Evolutionary conservation across 2,329 filamentous ascomycete species (phyloP), one percentile per base, ranked within the genome.

Genomic region (Aspergillus novoparasiticus): DNA sequence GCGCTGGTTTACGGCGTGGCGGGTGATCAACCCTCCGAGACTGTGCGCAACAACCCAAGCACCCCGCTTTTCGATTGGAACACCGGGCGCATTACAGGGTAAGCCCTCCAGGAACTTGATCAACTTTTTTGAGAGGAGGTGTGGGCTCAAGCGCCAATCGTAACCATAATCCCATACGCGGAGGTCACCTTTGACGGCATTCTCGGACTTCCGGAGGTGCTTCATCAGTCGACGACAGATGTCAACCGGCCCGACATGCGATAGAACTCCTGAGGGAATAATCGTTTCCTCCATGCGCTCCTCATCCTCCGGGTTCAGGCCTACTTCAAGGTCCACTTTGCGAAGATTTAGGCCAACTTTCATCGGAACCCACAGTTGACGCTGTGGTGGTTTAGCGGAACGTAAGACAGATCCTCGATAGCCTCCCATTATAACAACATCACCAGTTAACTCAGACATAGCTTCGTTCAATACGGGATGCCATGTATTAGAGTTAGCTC

Each of bases 361-460:
- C 72, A 97, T 89, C 0, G 94, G 94, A 1, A 96, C 92, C 94
- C 94, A 98, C 0, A 97, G 81, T 74, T 96, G 93, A n/a, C 93
- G 88, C 72, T 94, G 88, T 4, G 91, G 90, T 10, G 91, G 86
- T 65, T 93, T 89, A 12, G 92, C 90, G 12, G 93, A 96, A 34
- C 94, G 88, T 34, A 98, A 78, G n/a, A 97, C 85, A 0, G 94
- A 97, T 4, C 94, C 94, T 67, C 94, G 86, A 73, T 97, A 97
- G 16, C 94, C 94, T 23, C 94, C 94, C 73, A 98, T 85, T 34
- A 97, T 84, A 9, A 98, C 92, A 9, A 98, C 76, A 73, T 98
- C 94, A 0, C 94, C 94, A 0, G 88, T 91, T 26, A 97, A 80
- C 6, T 87, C 82, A 54, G 90, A 87, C 54, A 96, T 73, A 1